phyloP scores from a whole-genome alignment of 108 stramenopile species.

The Nitzschia sp. region DNA sequence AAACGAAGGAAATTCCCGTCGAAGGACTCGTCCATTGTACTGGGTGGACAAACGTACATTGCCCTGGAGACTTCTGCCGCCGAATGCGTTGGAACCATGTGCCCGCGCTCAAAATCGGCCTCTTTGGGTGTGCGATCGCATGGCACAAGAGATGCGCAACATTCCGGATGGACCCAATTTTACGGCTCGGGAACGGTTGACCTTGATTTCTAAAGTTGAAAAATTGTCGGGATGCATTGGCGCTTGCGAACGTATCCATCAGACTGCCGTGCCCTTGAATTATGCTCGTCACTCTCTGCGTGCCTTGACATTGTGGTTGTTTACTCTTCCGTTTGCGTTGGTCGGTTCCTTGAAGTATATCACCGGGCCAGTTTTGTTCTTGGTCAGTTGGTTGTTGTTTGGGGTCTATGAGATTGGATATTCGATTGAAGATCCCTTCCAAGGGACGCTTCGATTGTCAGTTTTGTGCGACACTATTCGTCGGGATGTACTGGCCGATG shows the following conservation, averaged over 20 bases:
- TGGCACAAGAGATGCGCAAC: conserved; percentile 65
- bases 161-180: conserved; percentile 71
- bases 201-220: conserved; percentile 74
- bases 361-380: conserved; percentile 81
- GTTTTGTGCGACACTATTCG: conserved; percentile 83
- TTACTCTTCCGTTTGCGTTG: conserved; percentile 87
- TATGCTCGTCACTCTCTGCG: conserved; percentile 93
- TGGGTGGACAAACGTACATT: conserved; percentile 86
- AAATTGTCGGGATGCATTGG: conserved; percentile 82
- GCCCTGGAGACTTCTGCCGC: conserved; percentile 78
- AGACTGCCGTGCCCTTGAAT: conserved; percentile 93
- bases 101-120: conserved; percentile 88
- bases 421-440: conserved; percentile 95
- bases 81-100: conserved; percentile 65
- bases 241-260: conserved; percentile 92
- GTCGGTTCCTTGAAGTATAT: conserved; percentile 73
- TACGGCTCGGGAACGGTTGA: conserved; percentile 81
- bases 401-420: conserved; percentile 94
- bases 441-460: conserved; percentile 78
- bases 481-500: conserved; percentile 83
- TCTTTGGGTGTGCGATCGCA: conserved; percentile 84
- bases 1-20: conserved; percentile 51
- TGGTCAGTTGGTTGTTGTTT: conserved; percentile 91
- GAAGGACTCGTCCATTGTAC: conserved; percentile 69
- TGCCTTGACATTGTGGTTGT: conserved; percentile 89